Percentiles rank a stretch among this genome's conserved stretches.
Conservation (phyloP, 2,329 filamentous ascomycete species). For the Polychaeton citri region DNA sequence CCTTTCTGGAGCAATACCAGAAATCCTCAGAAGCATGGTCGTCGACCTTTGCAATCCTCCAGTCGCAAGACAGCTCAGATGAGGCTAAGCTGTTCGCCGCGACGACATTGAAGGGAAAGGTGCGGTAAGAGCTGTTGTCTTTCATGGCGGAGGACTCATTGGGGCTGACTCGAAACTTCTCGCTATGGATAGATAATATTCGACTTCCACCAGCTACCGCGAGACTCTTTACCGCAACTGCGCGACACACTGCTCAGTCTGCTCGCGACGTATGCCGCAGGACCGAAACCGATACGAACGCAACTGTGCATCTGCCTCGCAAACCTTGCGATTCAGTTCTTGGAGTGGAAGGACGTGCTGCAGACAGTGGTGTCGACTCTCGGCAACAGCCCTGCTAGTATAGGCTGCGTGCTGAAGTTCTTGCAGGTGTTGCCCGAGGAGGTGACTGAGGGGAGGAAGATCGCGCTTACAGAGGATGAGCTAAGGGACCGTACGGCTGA, state of each 20-base stretch:
- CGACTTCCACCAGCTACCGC: constrained; percentile 78
- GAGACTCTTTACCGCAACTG: constrained; percentile 59
- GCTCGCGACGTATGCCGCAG: constrained; percentile 66
- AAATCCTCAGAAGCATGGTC: constrained; percentile 95
- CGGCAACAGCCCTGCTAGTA: constrained; percentile 60
- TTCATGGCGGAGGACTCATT: constrained; percentile 2
- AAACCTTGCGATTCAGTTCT: constrained; percentile 92
- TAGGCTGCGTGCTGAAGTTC: constrained; percentile 87
- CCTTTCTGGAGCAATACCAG: constrained; percentile 88
- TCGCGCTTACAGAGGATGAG: constrained; percentile 98
- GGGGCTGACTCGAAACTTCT: constrained; percentile 2
- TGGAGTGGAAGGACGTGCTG: constrained; percentile 86
- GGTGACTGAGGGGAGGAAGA: constrained; percentile 97
- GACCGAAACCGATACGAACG: constrained; percentile 64
- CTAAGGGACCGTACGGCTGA: constrained; percentile 73
- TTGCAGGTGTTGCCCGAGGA: constrained; percentile 94
- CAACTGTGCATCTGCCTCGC: constrained; percentile 92
- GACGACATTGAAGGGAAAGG: constrained; percentile 96
- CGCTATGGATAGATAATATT: constrained; percentile 65
- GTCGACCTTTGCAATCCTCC: constrained; percentile 72
- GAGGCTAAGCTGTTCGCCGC: constrained; percentile 92
- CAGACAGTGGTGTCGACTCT: constrained; percentile 66
- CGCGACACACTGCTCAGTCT: constrained; percentile 74
- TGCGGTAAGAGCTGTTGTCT: constrained; percentile 29
- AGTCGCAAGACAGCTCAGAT: constrained; percentile 58